phyloP scores from a whole-genome alignment of 371 early-diverging fungal genomes.

The Zancudomyces culisetae region DNA sequence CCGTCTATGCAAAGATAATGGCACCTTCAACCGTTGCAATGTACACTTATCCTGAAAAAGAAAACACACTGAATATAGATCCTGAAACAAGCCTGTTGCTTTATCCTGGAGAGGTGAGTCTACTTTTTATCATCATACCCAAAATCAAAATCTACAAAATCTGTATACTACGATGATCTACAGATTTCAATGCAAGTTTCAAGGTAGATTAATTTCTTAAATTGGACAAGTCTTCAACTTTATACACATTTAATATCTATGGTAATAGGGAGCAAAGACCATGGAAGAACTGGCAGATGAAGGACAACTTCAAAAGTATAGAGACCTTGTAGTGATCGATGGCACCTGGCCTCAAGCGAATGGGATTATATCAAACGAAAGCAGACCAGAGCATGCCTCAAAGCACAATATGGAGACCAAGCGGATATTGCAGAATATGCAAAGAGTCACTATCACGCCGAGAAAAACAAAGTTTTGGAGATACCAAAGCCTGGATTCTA shows the following conservation, averaged over 20 bases:
- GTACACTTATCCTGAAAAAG: conserved; percentile 24
- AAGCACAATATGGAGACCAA: conserved; percentile 25
- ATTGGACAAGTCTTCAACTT: too few relatives aligned
- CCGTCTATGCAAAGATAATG: conserved; percentile 63
- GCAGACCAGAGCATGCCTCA: conserved; percentile 25
- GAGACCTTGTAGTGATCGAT: conserved; percentile 68
- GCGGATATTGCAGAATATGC: background rate
- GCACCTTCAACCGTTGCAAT: conserved; percentile 47
- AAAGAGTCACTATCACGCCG: conserved; percentile 25
- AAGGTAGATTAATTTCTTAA: too few relatives aligned
- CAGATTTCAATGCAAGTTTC: too few relatives aligned
- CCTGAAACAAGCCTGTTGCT: conserved; percentile 52
- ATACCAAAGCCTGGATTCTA: conserved; percentile 49
- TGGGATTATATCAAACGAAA: conserved; percentile 38
- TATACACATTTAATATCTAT: background rate
- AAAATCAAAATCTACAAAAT: too few relatives aligned
- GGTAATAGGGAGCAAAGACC: conserved; percentile 38
- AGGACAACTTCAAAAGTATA: conserved; percentile 41
- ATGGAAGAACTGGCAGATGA: conserved; percentile 21
- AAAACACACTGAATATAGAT: conserved; percentile 30
- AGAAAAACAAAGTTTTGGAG: conserved; percentile 79
- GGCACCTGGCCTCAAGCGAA: conserved; percentile 85
- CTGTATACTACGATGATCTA: too few relatives aligned
- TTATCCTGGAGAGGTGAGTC: conserved; percentile 66
- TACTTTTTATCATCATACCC: too few relatives aligned